Base-by-base conservation (phyloP, 495 filamentous ascomycete genomes). In the Thermochaetoides thermophila region DNA sequence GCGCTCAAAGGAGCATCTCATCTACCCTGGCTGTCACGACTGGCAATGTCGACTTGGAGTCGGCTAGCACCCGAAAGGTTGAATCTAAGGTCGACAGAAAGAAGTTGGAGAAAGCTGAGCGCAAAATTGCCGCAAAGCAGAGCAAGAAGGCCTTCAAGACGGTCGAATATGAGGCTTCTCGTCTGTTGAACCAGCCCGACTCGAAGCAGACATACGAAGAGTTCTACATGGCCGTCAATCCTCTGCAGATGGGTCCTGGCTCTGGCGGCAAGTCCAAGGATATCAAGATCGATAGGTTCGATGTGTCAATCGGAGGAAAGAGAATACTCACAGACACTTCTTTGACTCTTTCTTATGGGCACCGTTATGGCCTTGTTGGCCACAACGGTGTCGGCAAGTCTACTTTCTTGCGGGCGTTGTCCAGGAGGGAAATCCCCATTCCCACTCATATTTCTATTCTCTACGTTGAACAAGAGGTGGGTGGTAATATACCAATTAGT, bases 361-460 rank as follows among this genome's bases (percentile, higher is more conserved):
- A 84, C 45, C 77, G 89, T 35, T 99, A 96, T 59, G 91, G 89
- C 74, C 69, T 96, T 31, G 89, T 96, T 35, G 89, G 89, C 66
- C 79, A 95, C 63, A 99, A 99, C 69, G 89, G 89, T 84, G 86
- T 99, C 36, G 89, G 89, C 67, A 99, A 99, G 71, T 85, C 78
- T 60, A 99, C 89, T 10, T 64, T 99, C 32, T 69, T 99, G 31
- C 68, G 87, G 29, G 89, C 91, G 7, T 60, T 99, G 38, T 92
- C 87, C 43, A 74, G 85, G 43, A 74, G 89, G 80, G 89, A 99
- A 51, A 66, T 99, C 29, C 69, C 89, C 7, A 80, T 99, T 53
- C 89, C 89, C 11, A 87, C 77, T 0, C 91, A 99, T 47, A 96
- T 99, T 32, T 94, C 89, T 11, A 99, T 99, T 68, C 66, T 99